A percentile compares a stretch with the other conserved stretches of the same genome.
Conservation (phyloP, 495 filamentous ascomycete genomes). For the Trichoderma asperelloides region DNA sequence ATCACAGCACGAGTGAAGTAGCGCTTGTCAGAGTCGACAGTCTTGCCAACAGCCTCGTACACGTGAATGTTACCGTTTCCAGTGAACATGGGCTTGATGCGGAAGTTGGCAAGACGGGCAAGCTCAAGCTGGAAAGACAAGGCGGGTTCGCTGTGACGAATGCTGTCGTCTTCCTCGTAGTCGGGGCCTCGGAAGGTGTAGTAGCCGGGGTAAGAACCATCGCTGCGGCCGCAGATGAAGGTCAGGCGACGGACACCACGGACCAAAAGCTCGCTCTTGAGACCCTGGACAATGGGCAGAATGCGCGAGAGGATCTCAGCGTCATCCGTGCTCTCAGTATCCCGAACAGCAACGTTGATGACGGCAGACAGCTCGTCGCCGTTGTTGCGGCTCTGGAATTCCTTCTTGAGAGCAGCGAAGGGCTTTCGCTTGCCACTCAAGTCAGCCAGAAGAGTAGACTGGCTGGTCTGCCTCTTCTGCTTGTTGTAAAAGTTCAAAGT, state of each 20-base stretch:
- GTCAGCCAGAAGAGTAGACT: slow-evolving; percentile 53
- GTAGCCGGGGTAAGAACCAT: slow-evolving; percentile 93
- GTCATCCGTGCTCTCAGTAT: slow-evolving; percentile 81
- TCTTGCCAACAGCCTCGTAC: slow-evolving; percentile 92
- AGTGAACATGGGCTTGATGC: slow-evolving; percentile 95
- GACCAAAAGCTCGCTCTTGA: slow-evolving; percentile 72
- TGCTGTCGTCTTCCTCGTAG: slow-evolving; percentile 85
- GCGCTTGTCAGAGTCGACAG: slow-evolving; percentile 79
- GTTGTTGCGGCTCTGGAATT: slow-evolving; percentile 36
- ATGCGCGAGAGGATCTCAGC: slow-evolving; percentile 69
- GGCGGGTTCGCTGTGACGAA: slow-evolving; percentile 94
- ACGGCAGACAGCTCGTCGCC: slow-evolving; percentile 72
- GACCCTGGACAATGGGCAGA: slow-evolving; percentile 61
- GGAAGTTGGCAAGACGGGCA: slow-evolving; percentile 87
- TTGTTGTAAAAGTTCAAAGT: slow-evolving; percentile 55
- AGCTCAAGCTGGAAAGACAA: slow-evolving; percentile 97
- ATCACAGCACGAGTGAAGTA: slow-evolving; percentile 97
- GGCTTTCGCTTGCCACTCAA: slow-evolving; percentile 65
- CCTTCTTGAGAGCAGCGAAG: slow-evolving; percentile 27
- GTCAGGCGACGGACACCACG: slow-evolving; percentile 81
- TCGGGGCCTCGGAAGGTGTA: slow-evolving; percentile 92
- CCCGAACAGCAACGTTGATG: slow-evolving; percentile 82
- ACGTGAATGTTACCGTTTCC: slow-evolving; percentile 99
- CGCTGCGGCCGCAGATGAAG: slow-evolving; percentile 90
- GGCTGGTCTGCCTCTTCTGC: slow-evolving; percentile 27